These are phyloP conservation scores for Rosa multiflora DNA, from an alignment of 306 rosid genomes.

Conservation along the genomic window DNA sequence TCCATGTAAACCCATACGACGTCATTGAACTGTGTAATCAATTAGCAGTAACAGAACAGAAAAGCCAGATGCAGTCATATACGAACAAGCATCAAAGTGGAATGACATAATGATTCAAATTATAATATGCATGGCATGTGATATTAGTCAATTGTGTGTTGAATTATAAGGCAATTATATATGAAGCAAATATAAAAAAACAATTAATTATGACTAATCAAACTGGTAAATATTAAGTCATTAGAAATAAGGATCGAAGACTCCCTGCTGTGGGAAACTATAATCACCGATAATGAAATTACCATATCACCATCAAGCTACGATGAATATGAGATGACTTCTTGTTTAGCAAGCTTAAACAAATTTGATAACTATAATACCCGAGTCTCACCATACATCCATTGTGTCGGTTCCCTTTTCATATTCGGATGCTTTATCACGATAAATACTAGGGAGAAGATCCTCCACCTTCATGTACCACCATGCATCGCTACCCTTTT, in stretches of 20 bases:
- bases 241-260: neutral
- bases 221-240: neutral
- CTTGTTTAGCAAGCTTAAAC: conserved; percentile 2
- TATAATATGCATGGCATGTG: too few species aligned
- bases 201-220: neutral
- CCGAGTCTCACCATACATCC: conserved; percentile 99
- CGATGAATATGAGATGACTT: neutral
- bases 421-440: conserved; percentile 75
- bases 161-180: neutral
- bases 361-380: conserved; percentile 37
- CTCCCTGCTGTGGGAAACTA: neutral
- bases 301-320: neutral
- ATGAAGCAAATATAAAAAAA: neutral
- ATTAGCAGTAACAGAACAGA: neutral
- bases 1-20: conserved; percentile 16
- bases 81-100: neutral
- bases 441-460: conserved; percentile 83
- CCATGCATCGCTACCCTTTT: conserved; percentile 99
- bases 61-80: conserved; percentile 11
- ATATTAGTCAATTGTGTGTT: neutral
- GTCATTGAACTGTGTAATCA: conserved; percentile 5
- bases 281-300: neutral
- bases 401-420: conserved; percentile 98
- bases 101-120: too few species aligned
- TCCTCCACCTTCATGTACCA: conserved; percentile 94